Evolutionary conservation across 1,284 basidiomycete genomes (phyloP).

Genomic region (Phellinidium pouzarii): DNA sequence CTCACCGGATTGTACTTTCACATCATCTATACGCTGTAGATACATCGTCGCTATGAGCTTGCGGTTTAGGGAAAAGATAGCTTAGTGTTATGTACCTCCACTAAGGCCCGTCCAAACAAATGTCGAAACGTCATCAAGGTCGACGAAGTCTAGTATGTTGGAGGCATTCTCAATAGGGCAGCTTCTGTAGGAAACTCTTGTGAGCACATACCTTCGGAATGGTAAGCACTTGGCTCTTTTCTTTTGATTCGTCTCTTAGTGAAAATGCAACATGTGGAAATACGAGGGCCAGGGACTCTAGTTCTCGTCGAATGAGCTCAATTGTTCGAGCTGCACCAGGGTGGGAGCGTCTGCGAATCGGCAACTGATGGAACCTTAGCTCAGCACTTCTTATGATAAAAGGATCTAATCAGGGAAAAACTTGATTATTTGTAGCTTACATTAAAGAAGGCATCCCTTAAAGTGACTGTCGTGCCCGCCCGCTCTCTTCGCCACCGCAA

Average conservation of each 20-base stretch:
- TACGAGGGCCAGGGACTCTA: conserved; percentile 68
- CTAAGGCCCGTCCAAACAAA: conserved; percentile 59
- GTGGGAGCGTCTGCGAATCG: conserved; percentile 70
- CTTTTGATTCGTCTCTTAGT: conserved; percentile 48
- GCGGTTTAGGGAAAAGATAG: not conserved
- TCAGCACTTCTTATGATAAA: too few species aligned
- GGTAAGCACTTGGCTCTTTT: conserved; percentile 41
- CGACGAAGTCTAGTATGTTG: conserved; percentile 50
- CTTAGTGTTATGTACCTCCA: conserved; percentile 41
- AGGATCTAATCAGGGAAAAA: conserved; percentile 9
- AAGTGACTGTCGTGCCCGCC: conserved; percentile 70
- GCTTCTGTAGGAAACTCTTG: not conserved
- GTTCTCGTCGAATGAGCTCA: conserved; percentile 58
- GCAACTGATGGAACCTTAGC: conserved; percentile 44
- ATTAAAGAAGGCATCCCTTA: conserved; percentile 84
- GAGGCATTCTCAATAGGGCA: not conserved
- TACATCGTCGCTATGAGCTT: not conserved
- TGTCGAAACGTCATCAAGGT: conserved; percentile 57
- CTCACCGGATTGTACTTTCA: conserved; percentile 44
- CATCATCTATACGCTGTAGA: conserved; percentile 56
- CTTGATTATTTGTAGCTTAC: conserved; percentile 35
- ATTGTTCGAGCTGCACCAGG: conserved; percentile 48
- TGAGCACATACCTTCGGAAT: conserved; percentile 55
- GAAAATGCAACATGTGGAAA: conserved; percentile 66
- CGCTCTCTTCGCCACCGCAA: conserved; percentile 63